A percentile compares a stretch with the other conserved stretches of the same genome.
phyloP scores from a whole-genome alignment of 1,284 basidiomycete species.

The Neolentinus lepideus region DNA sequence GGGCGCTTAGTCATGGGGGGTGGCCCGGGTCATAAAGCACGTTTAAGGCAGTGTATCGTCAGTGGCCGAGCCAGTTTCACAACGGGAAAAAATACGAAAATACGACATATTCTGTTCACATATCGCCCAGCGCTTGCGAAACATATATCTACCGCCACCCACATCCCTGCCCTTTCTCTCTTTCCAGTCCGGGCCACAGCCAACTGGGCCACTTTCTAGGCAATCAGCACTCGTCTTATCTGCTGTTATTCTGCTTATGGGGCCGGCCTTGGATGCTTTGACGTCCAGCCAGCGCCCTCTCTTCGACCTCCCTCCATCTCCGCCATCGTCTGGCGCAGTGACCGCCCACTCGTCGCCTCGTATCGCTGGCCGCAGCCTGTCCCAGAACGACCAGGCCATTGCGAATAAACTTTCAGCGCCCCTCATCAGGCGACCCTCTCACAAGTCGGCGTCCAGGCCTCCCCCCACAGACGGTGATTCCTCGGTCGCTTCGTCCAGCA shows the following conservation, averaged over 20 bases:
- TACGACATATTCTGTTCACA: not conserved
- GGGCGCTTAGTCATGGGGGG: not conserved
- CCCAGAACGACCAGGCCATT: constrained; percentile 9
- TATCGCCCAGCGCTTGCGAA: not conserved
- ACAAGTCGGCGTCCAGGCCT: not conserved
- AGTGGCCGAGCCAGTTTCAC: constrained; percentile 2
- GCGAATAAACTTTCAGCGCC: not conserved
- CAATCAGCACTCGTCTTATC: not conserved
- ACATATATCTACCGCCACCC: not conserved
- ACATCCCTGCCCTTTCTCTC: constrained; percentile 1
- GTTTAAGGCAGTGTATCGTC: not conserved
- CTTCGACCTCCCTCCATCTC: constrained; percentile 17
- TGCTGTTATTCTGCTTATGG: not conserved
- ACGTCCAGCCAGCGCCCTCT: constrained; percentile 5
- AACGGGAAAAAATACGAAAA: not conserved
- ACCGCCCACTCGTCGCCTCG: constrained; percentile 14
- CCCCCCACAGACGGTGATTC: not conserved
- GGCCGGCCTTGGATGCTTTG: not conserved
- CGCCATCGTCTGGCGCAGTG: constrained; percentile 15
- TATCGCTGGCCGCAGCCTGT: not conserved
- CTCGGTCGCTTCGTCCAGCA: not conserved
- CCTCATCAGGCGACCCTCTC: not conserved
- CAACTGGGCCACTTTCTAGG: not conserved
- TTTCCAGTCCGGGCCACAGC: not conserved
- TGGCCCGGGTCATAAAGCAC: not conserved